phyloP scores from a whole-genome alignment of 371 early-diverging fungal species.

The Circinella minor region DNA sequence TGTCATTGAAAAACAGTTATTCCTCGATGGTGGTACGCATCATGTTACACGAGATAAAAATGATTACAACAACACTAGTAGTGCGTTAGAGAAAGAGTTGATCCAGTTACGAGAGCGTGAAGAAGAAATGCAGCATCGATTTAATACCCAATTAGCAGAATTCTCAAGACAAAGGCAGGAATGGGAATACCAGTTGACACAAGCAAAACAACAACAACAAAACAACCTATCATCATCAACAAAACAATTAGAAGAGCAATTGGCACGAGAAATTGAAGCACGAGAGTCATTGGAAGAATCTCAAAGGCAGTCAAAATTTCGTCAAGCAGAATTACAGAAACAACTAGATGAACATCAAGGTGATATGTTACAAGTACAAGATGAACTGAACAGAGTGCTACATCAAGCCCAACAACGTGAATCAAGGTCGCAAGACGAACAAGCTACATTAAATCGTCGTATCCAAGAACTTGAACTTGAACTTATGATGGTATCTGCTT shows the following conservation, averaged over 20 bases:
- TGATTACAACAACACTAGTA: background rate
- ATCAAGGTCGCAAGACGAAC: background rate
- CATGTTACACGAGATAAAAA: background rate
- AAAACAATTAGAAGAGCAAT: conserved; percentile 2
- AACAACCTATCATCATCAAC: background rate
- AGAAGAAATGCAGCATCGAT: conserved; percentile 1
- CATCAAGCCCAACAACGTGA: background rate
- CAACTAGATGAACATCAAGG: background rate
- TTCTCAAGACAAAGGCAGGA: background rate
- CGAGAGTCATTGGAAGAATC: background rate
- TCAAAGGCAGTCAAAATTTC: background rate
- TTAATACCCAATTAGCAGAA: background rate
- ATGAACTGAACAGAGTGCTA: background rate
- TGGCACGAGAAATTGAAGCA: background rate
- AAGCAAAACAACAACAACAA: background rate
- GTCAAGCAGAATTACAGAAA: conserved; percentile 7
- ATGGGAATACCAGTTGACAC: background rate
- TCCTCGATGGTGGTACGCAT: background rate
- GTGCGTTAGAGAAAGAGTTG: background rate
- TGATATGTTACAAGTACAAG: background rate
- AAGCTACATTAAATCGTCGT: background rate
- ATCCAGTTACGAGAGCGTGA: background rate
- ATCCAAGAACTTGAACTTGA: background rate
- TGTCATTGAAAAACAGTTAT: conserved; percentile 1
- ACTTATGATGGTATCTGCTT: background rate